A percentile compares a stretch with the other conserved stretches of the same genome.
phyloP scores from a whole-genome alignment of 768 basidiomycete species.

The Leccinum subgranulosum region DNA sequence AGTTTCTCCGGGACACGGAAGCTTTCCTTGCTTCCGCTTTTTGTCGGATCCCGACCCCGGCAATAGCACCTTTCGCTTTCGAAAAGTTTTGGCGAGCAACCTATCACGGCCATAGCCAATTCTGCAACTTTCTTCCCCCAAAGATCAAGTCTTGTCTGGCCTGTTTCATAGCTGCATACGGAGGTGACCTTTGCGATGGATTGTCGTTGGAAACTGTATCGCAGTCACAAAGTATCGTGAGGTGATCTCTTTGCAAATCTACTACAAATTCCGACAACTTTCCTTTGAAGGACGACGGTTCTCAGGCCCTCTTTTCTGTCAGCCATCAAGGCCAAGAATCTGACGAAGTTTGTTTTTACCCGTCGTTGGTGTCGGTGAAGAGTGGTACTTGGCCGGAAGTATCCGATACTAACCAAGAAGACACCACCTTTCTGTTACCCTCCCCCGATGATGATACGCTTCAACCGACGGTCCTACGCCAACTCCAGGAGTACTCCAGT shows the following conservation, averaged over 20 bases:
- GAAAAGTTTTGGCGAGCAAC: slow-evolving; percentile 56
- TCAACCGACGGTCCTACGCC: slow-evolving; percentile 11
- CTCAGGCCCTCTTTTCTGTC: not conserved
- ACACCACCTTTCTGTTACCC: slow-evolving; percentile 7
- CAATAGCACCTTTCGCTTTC: slow-evolving; percentile 52
- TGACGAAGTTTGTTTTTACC: slow-evolving; percentile 15
- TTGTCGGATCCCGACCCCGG: slow-evolving; percentile 42
- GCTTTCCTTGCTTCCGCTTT: slow-evolving; percentile 52
- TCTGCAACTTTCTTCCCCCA: slow-evolving; percentile 38
- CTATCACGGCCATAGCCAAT: slow-evolving; percentile 43
- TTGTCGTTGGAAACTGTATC: slow-evolving; percentile 38
- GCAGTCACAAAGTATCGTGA: slow-evolving; percentile 31
- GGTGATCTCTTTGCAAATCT: slow-evolving; percentile 18
- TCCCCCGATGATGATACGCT: not conserved
- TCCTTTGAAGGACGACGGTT: slow-evolving; percentile 16
- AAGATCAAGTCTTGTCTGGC: slow-evolving; percentile 43
- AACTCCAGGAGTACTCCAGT: slow-evolving; percentile 17
- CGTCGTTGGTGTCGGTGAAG: not conserved
- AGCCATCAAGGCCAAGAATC: slow-evolving; percentile 8
- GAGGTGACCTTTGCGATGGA: slow-evolving; percentile 45
- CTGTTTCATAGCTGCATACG: slow-evolving; percentile 46
- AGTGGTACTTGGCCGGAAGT: not conserved
- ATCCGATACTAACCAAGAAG: slow-evolving; percentile 3
- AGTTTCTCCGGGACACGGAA: slow-evolving; percentile 40
- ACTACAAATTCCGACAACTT: slow-evolving; percentile 9